Base-by-base conservation (phyloP, 768 basidiomycete species). In the Boletus eberwhitei region DNA sequence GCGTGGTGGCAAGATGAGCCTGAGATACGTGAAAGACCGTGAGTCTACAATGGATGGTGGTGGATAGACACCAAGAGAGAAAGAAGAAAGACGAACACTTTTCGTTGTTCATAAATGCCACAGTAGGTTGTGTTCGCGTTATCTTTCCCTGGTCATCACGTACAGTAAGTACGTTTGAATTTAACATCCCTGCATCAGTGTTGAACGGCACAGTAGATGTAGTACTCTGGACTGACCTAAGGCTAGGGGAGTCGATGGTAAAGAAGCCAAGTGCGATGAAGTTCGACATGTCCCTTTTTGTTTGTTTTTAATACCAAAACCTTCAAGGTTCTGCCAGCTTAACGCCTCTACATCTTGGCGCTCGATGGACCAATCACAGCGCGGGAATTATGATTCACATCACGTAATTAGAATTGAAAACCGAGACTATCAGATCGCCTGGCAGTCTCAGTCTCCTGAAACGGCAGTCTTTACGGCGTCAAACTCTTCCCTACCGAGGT, bases 401-500 rank as follows among this genome's bases (percentile, higher is more conserved):
- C 48, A 67, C 64, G 64, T 68, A 70, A 66, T 32, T 42, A 11
- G 12, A 49, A 58, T 55, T 57, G 51, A 64, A 64, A 65, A 59
- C 57, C 35, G 39, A 44, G 43, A 19, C 49, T 53, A 58, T 65
- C 50, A 56, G 54, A 52, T 54, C 54, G 49, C n/a, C n/a, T n/a
- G n/a, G n/a, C n/a, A 17, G 50, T 58, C 48, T 44, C 55, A 57
- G n/a, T n/a, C 44, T 70, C 60, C 70, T 48, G 54, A 55, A 24
- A 70, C 42, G 17, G 59, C 66, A 26, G 36, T 40, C 47, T 58
- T 63, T 50, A 71, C 24, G 11, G 53, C 58, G 22, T 54, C 49
- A 49, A 64, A 60, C 48, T 70, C 69, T 38, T 66, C 68, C 48
- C 53, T 52, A 24, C 60, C 61, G 31, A 74, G 60, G 35, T 71